Conservation (phyloP, 148 eudicot genomes). For the Heliosperma pusillum region DNA sequence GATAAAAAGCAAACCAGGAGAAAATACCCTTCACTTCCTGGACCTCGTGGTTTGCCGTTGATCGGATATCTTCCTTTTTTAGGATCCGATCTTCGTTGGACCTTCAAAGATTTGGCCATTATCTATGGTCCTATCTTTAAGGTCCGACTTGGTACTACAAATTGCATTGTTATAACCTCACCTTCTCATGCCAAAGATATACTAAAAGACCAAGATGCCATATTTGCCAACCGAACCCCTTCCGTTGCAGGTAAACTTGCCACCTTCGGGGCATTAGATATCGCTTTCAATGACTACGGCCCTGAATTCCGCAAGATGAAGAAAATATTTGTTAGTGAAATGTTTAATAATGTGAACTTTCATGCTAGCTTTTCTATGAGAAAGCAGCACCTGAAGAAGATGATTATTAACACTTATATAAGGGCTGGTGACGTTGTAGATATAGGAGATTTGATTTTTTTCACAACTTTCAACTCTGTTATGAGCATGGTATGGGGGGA, state of each 20-base stretch:
- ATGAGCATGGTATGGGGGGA: constrained; percentile 51
- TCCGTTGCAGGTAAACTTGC: constrained; percentile 19
- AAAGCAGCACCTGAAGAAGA: constrained; percentile 19
- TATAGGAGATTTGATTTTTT: constrained; percentile 16
- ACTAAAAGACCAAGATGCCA: constrained; percentile 36
- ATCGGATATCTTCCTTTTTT: constrained; percentile 41
- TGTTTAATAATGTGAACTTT: constrained; percentile 34
- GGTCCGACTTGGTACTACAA: constrained; percentile 33
- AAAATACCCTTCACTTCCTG: constrained; percentile 32
- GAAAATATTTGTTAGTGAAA: constrained; percentile 36
- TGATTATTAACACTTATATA: constrained; percentile 1
- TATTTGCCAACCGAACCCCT: constrained; percentile 38
- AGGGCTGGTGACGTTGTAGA: constrained; percentile 17
- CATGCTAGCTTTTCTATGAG: constrained; percentile 17
- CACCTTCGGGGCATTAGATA: constrained; percentile 26
- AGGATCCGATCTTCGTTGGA: constrained; percentile 25
- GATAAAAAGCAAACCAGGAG: background rate
- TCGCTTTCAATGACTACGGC: constrained; percentile 28
- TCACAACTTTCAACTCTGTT: constrained; percentile 9
- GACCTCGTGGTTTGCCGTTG: constrained; percentile 42
- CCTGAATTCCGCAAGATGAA: constrained; percentile 38
- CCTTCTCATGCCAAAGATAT: constrained; percentile 39
- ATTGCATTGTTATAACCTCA: constrained; percentile 34
- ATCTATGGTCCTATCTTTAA: constrained; percentile 41
- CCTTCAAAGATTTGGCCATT: constrained; percentile 23